phyloP scores from a whole-genome alignment of 805 yeast genomes.

The Jamesozyma spencerorum region DNA sequence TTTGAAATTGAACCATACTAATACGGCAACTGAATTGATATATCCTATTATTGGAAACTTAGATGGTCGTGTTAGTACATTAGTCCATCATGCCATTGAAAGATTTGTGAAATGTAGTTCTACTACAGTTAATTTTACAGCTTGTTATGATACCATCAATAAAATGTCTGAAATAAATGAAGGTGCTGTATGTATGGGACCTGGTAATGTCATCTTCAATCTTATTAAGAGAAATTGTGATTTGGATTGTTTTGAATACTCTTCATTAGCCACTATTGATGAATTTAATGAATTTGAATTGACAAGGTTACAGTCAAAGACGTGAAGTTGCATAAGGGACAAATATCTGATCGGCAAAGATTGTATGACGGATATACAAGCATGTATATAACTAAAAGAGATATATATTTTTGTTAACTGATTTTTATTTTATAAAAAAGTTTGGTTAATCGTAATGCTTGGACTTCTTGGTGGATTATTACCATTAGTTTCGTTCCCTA shows the following conservation, averaged over 20 bases:
- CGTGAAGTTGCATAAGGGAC: background rate
- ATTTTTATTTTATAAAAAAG: no score
- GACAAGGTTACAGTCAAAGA: background rate
- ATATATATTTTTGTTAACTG: no score
- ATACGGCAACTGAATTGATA: slow-evolving; percentile 18
- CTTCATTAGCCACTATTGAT: slow-evolving; percentile 21
- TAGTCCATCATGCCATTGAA: slow-evolving; percentile 26
- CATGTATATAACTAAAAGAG: no score
- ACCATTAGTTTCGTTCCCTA: background rate
- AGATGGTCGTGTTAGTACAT: slow-evolving; percentile 23
- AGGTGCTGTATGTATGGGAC: slow-evolving; percentile 25
- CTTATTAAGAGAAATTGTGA: slow-evolving; percentile 24
- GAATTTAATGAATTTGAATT: slow-evolving; percentile 11
- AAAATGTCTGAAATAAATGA: slow-evolving; percentile 4
- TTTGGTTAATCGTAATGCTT: slow-evolving; percentile 11
- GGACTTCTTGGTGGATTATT: slow-evolving; percentile 14
- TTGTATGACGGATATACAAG: no score
- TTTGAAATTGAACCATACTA: slow-evolving; percentile 21
- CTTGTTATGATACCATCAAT: slow-evolving; percentile 26
- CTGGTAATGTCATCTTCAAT: slow-evolving; percentile 26
- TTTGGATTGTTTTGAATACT: slow-evolving; percentile 17
- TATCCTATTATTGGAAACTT: slow-evolving; percentile 26
- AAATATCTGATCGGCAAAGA: background rate
- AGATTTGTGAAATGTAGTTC: slow-evolving; percentile 27
- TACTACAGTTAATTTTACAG: slow-evolving; percentile 28